Base-by-base conservation (phyloP, 2,329 filamentous ascomycete genomes). In the Westerdykella aurantiaca region DNA sequence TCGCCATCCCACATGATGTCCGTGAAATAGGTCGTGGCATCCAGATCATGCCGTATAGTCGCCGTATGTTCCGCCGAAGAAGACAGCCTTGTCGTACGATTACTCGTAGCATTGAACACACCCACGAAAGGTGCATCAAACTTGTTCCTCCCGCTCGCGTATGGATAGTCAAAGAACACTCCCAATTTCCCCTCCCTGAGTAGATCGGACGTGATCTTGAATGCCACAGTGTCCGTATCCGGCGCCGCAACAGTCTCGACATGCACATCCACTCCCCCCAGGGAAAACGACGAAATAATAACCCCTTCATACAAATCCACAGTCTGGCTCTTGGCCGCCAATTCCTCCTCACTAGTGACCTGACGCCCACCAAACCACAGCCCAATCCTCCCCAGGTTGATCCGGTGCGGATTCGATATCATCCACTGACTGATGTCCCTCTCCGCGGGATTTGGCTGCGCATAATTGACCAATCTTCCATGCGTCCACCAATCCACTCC, bases 111-210 rank as follows among this genome's bases (percentile, higher is more conserved):
- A 52, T 25, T 74, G 60, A 72, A 77, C 4, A 75, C 56, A 1
- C 76, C 76, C 1, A 79, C 75, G 47, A 73, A 79, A 1, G 76
- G 75, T 2, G 73, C 74, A 31, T 78, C 74, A 44, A 78, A 79
- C 49, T 78, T 78, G 50, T 75, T 73, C 21, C 58, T 57, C 10
- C 67, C 66, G 13, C 68, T 72, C 16, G 74, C 66, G 42, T 74
- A 72, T 2, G 77, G 75, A 43, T 76, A 79, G 42, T 79, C 75
- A 43, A 79, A 70, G 49, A 76, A 77, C 5, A 78, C 53, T 0
- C 72, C 70, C 6, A 79, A 53, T 4, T 54, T 49, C 0, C 65
- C 69, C 1, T 49, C 48, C 4, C 51, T 55, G 6, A 78, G 49
- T 2, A 76, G 56, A 0, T 63, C 52, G 0, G 73, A 77, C 11